Conservation (phyloP, 2,329 filamentous ascomycete genomes). For the Microsporum audouinii region DNA sequence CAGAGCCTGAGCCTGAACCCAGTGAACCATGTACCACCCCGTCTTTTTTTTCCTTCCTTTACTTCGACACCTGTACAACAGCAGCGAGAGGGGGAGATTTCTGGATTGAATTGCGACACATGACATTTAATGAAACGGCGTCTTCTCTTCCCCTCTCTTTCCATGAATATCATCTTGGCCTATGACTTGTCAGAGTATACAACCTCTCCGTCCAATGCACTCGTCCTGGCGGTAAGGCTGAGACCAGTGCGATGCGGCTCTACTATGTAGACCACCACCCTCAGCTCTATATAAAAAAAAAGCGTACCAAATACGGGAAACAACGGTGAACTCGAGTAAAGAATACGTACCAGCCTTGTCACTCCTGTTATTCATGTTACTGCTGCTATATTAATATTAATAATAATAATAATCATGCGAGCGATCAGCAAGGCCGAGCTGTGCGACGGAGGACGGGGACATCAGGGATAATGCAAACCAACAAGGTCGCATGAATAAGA, state of each 20-base stretch:
- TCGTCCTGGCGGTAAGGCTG: too few species aligned
- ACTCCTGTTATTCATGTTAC: too few species aligned
- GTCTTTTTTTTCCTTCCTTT: neutral
- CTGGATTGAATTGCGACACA: neutral
- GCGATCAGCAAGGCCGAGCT: neutral
- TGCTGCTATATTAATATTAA: too few species aligned
- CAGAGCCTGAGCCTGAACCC: too few species aligned
- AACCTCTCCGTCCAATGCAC: too few species aligned
- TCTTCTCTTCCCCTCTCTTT: neutral
- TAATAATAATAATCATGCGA: too few species aligned
- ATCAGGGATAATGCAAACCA: neutral
- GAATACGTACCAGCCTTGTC: too few species aligned
- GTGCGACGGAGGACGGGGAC: neutral
- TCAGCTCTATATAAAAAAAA: too few species aligned
- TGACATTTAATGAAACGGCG: neutral
- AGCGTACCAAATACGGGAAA: too few species aligned
- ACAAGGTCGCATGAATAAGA: neutral
- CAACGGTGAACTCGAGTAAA: too few species aligned
- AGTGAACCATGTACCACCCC: neutral
- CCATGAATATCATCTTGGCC: neutral
- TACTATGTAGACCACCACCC: too few species aligned
- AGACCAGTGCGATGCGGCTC: too few species aligned
- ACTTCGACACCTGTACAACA: slow-evolving; percentile 6
- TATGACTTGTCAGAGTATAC: neutral
- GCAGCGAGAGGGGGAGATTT: neutral